Percentiles rank a stretch among this genome's conserved stretches.
phyloP scores from a whole-genome alignment of 768 basidiomycete species.

The Paxillus ammoniavirescens region DNA sequence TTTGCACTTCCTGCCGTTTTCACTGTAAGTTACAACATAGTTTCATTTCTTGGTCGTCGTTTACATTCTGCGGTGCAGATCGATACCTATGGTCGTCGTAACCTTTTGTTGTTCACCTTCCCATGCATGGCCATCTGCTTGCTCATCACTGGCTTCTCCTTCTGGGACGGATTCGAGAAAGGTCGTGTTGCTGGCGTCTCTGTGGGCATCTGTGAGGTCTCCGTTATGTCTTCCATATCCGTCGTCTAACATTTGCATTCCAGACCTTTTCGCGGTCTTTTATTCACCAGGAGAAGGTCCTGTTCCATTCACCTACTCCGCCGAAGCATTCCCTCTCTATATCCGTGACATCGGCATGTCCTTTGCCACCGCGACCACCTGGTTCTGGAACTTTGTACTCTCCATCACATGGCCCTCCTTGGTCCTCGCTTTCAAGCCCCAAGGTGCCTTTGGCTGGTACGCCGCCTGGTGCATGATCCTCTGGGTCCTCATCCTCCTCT shows the following conservation, averaged over 20 bases:
- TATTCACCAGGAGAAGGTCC: constrained; percentile 89
- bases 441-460: constrained; percentile 77
- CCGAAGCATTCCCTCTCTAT: constrained; percentile 87
- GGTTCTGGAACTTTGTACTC: constrained; percentile 64
- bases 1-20: constrained; percentile 68
- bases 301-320: constrained; percentile 88
- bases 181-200: constrained; percentile 49
- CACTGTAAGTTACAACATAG: constrained; percentile 33
- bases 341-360: constrained; percentile 58
- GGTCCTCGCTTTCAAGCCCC: constrained; percentile 57
- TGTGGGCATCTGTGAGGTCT: constrained; percentile 43
- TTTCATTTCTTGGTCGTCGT: constrained; percentile 10
- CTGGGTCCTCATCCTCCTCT: constrained; percentile 57
- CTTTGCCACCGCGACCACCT: constrained; percentile 59
- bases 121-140: constrained; percentile 78
- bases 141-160: constrained; percentile 73
- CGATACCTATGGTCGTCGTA: constrained; percentile 77
- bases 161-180: constrained; percentile 43
- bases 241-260: constrained; percentile 3
- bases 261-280: constrained; percentile 56
- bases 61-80: constrained; percentile 41
- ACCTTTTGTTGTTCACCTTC: constrained; percentile 73
- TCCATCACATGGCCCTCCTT: constrained; percentile 73
- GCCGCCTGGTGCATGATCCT: constrained; percentile 57
- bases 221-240: background rate